Evolutionary conservation across 345 rosid genomes (phyloP).

Genomic region (Lumnitzera littorea): DNA sequence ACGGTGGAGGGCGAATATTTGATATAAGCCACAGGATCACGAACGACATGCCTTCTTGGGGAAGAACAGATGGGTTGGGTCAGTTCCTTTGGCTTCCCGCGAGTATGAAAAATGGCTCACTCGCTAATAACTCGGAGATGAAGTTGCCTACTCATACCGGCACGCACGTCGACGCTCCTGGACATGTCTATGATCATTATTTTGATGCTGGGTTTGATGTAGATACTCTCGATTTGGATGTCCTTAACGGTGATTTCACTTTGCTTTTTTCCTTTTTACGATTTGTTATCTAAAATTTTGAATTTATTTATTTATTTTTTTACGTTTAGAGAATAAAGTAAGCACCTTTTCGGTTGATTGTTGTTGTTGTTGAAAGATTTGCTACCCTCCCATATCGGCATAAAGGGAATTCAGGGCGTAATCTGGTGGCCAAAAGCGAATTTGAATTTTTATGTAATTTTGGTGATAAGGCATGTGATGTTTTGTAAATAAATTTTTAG

Average conservation of each 20-base stretch:
- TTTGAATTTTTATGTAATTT: too few species aligned
- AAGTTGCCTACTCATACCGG: constrained; percentile 13
- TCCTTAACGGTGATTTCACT: constrained; percentile 1
- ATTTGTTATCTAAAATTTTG: not conserved
- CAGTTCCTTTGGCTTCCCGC: constrained; percentile 13
- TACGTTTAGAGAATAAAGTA: too few species aligned
- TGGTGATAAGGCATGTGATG: too few species aligned
- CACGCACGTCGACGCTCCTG: constrained; percentile 24
- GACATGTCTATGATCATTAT: constrained; percentile 27
- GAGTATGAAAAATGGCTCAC: constrained; percentile 17
- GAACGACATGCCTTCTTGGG: constrained; percentile 6
- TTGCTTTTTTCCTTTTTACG: not conserved
- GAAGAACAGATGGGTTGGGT: constrained; percentile 2
- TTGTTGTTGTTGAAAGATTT: too few species aligned
- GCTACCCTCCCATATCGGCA: too few species aligned
- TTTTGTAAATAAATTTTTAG: too few species aligned
- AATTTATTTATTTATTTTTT: too few species aligned
- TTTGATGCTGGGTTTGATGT: constrained; percentile 32
- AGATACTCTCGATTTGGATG: constrained; percentile 23
- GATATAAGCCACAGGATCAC: constrained; percentile 13
- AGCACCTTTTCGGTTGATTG: too few species aligned
- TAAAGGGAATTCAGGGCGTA: too few species aligned
- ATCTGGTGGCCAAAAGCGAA: too few species aligned
- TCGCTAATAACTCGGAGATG: constrained; percentile 13
- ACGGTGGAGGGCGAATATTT: constrained; percentile 8